phyloP scores from a whole-genome alignment of 495 filamentous ascomycete genomes.

The Neurospora tetraspora region DNA sequence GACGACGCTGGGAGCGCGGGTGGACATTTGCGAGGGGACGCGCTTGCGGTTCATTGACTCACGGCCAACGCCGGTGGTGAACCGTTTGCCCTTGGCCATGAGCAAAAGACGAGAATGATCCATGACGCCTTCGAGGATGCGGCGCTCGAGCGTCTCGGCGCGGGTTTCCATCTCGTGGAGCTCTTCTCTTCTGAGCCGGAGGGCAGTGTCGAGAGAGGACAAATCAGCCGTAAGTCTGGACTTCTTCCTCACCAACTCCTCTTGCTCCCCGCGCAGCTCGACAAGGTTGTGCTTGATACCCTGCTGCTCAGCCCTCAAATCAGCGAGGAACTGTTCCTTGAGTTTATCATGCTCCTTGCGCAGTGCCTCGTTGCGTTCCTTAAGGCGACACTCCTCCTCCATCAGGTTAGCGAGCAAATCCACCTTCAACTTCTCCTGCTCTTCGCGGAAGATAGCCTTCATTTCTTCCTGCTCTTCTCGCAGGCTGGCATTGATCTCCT shows the following conservation, averaged over 20 bases:
- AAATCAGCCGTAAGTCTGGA: conserved; percentile 70
- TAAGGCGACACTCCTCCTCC: conserved; percentile 66
- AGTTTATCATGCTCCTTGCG: conserved; percentile 65
- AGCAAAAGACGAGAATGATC: conserved; percentile 85
- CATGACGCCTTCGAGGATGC: conserved; percentile 89
- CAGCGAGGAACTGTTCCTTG: conserved; percentile 50
- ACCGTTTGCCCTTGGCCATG: conserved; percentile 45
- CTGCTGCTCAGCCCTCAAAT: conserved; percentile 32
- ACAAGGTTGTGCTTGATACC: conserved; percentile 29
- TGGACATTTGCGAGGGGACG: conserved; percentile 23
- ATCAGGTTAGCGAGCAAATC: conserved; percentile 56
- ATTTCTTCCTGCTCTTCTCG: conserved; percentile 16
- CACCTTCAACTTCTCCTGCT: conserved; percentile 18
- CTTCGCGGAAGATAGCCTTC: conserved; percentile 17
- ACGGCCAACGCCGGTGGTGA: conserved; percentile 14
- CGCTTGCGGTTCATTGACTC: conserved; percentile 63
- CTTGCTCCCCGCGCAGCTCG: conserved; percentile 54
- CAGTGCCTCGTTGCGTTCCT: conserved; percentile 55
- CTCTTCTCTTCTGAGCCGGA: conserved; percentile 81
- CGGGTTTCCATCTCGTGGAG: conserved; percentile 79
- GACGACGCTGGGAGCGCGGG: background rate
- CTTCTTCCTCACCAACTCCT: conserved; percentile 63
- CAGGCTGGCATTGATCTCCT: conserved; percentile 10
- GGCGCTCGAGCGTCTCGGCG: conserved; percentile 77
- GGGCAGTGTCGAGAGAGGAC: conserved; percentile 77